A percentile compares a stretch with the other conserved stretches of the same genome.
Evolutionary conservation across 169 alveolate species (phyloP).

Genomic region (Cryptosporidium ubiquitum): DNA sequence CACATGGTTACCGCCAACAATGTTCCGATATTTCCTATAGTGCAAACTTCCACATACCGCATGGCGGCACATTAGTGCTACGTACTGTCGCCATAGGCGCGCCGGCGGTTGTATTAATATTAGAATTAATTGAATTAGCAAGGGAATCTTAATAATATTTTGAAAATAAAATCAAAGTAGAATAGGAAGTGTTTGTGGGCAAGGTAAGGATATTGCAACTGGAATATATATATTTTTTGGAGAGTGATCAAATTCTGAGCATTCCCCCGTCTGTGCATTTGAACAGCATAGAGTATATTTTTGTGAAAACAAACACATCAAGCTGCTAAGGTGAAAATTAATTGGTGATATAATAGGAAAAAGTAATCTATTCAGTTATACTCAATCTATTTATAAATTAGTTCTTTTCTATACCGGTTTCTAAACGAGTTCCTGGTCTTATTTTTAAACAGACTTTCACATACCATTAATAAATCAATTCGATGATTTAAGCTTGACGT

Average conservation of each 20-base stretch:
- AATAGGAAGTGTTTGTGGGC: slow-evolving; percentile 63
- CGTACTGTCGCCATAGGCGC: slow-evolving; percentile 31
- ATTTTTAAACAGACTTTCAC: neutral
- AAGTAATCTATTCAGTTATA: neutral
- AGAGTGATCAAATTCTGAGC: slow-evolving; percentile 13
- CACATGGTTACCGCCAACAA: slow-evolving; percentile 36
- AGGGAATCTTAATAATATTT: slow-evolving; percentile 67
- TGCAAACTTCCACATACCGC: slow-evolving; percentile 43
- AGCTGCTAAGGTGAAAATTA: neutral
- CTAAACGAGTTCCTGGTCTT: neutral
- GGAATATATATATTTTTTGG: slow-evolving; percentile 1
- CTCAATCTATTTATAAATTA: neutral
- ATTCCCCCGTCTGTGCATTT: slow-evolving; percentile 6
- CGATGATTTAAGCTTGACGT: slow-evolving; percentile 4
- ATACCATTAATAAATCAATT: neutral
- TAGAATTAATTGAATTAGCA: slow-evolving; percentile 13
- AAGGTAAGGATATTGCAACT: slow-evolving; percentile 18
- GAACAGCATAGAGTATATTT: neutral
- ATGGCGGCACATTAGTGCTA: slow-evolving; percentile 3
- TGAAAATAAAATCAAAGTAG: slow-evolving; percentile 18
- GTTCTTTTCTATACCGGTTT: neutral
- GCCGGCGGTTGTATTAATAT: slow-evolving; percentile 56
- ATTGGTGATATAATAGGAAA: neutral
- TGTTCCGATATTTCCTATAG: slow-evolving; percentile 4
- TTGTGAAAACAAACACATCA: neutral